Evolutionary conservation across 768 basidiomycete species (phyloP), one percentile per base, ranked within the genome.

Genomic region (Mycena venus): DNA sequence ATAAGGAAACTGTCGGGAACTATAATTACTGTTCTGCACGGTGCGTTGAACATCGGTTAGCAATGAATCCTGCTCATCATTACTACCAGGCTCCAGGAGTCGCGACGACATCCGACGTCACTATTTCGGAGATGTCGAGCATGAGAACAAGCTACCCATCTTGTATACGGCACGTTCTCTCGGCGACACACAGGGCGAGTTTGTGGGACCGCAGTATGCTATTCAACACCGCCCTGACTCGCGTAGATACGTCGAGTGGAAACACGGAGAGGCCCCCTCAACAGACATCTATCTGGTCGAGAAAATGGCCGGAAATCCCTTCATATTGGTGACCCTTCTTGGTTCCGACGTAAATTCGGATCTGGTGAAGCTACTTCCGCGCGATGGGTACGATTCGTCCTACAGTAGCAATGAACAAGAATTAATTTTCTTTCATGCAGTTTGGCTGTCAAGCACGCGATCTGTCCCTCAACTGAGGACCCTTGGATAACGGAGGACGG

Each of bases 251-350:
- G 49, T 62, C 21, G 10, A 40, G 2, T 70, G 69, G 69, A 49
- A 36, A 10, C 0, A 55, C 8, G 68, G 60, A 4, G 32, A 17
- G 23, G 60, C 23, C 2, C 53, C 47, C 5, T 53, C 60, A 12
- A 40, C 55, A 44, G 60, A 70, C 9, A 53, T 70, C 14, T 70
- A 70, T 63, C 49, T 70, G 11, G 60, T 70, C 32, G 69, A 70
- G 51, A 62, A 62, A 29, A 38, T 19, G 0, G 49, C 25, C 6
- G 42, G 15, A 11, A 60, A 62, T 40, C 5, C 60, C 0, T 70
- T 70, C 60, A 70, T 70, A 36, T 38, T 70, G 4, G 69, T 51
- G 12, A 70, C 69, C 34, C 47, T 61, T 10, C 69, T 70, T 11
- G 69, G 69, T n/a, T 1, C 11, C n/a, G 47, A 53, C 21, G 29